Conservation (phyloP, 306 rosid genomes). For the Rosa rugosa region DNA sequence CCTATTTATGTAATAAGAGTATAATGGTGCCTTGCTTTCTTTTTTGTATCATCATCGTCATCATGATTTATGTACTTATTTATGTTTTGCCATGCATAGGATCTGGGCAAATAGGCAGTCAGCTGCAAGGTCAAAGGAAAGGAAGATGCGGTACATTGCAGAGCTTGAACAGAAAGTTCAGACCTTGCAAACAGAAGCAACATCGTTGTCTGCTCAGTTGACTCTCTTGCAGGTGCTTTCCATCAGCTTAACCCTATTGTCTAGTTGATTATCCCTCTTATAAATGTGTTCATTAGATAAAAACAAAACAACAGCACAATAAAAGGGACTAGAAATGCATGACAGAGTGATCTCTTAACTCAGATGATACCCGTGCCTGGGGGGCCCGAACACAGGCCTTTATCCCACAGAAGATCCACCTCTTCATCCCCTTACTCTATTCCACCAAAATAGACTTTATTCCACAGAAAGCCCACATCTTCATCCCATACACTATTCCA, state of each 20-base stretch:
- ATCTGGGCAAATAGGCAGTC: slow-evolving; percentile 99
- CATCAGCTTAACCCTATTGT: background rate
- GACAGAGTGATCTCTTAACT: too few species aligned
- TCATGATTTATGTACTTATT: slow-evolving; percentile 2
- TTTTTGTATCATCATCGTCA: slow-evolving; percentile 4
- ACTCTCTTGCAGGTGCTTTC: slow-evolving; percentile 80
- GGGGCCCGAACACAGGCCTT: too few species aligned
- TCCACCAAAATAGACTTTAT: too few species aligned
- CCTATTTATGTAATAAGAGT: background rate
- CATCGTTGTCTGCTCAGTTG: slow-evolving; percentile 88
- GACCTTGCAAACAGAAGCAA: slow-evolving; percentile 93
- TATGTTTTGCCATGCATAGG: slow-evolving; percentile 42
- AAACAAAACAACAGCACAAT: background rate
- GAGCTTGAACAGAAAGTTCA: slow-evolving; percentile 97
- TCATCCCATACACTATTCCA: background rate
- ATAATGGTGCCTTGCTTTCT: background rate
- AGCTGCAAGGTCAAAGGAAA: slow-evolving; percentile 96
- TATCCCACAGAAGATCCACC: too few species aligned
- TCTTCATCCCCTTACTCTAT: background rate
- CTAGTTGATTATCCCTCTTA: background rate
- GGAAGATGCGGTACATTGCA: slow-evolving; percentile 95
- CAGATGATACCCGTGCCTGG: too few species aligned
- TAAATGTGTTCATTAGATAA: background rate
- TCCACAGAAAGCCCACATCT: background rate
- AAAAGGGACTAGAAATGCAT: background rate